Evolutionary conservation across 306 rosid genomes (phyloP).

Genomic region (Gillenia trifoliata): DNA sequence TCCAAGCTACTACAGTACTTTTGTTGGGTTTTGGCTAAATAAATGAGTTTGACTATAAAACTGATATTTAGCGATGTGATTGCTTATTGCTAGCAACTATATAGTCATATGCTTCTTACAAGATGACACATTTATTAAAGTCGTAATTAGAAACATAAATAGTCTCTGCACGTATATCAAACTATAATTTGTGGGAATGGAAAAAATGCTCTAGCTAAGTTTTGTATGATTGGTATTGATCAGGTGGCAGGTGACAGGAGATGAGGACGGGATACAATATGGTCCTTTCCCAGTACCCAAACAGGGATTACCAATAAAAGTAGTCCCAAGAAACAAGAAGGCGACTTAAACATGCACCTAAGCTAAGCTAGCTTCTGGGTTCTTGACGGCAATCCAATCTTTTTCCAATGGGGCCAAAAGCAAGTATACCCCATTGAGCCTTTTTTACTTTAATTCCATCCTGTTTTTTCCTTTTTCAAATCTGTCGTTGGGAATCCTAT

Average conservation of each 20-base stretch:
- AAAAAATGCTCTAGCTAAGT: background rate
- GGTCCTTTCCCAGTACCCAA: slow-evolving; percentile 94
- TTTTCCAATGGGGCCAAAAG: slow-evolving; percentile 29
- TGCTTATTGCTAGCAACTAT: background rate
- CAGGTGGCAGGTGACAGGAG: slow-evolving; percentile 72
- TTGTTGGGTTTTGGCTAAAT: background rate
- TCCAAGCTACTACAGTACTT: background rate
- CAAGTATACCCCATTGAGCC: slow-evolving; percentile 20
- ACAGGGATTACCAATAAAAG: slow-evolving; percentile 68
- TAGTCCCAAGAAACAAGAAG: slow-evolving; percentile 39
- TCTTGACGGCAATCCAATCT: slow-evolving; percentile 24
- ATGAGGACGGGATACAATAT: slow-evolving; percentile 69
- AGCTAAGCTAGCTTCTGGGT: background rate
- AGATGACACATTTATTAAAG: no score
- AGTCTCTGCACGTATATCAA: no score
- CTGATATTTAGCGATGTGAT: background rate
- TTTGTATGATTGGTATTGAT: slow-evolving; percentile 1
- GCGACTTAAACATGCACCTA: slow-evolving; percentile 12
- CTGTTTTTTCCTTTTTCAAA: background rate
- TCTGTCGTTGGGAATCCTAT: slow-evolving; percentile 34
- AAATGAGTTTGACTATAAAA: background rate
- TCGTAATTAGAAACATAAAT: no score
- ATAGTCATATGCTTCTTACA: no score
- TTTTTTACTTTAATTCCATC: background rate
- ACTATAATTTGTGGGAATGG: no score